Conservation (phyloP, 2,329 filamentous ascomycete genomes). For the Penicillium crustosum region DNA sequence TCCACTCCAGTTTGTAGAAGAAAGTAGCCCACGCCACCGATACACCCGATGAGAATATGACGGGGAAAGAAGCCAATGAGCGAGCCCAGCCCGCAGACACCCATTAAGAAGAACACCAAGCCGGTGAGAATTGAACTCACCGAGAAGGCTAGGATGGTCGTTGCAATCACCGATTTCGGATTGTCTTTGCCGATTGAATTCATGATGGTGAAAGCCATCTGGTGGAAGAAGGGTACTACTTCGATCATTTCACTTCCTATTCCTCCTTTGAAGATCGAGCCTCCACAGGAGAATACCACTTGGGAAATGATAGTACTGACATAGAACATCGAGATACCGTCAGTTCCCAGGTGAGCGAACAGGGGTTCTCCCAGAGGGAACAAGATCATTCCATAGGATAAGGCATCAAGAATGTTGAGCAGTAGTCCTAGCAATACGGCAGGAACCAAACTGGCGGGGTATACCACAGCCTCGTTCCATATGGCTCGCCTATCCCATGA, state of each 20-base stretch:
- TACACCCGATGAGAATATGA: slow-evolving; percentile 94
- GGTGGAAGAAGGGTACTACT: slow-evolving; percentile 97
- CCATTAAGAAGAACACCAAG: slow-evolving; percentile 86
- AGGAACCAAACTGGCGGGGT: slow-evolving; percentile 71
- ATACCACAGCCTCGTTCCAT: slow-evolving; percentile 63
- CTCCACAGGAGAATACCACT: slow-evolving; percentile 77
- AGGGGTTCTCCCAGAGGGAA: slow-evolving; percentile 87
- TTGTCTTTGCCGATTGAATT: slow-evolving; percentile 74
- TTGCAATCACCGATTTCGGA: slow-evolving; percentile 83
- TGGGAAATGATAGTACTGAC: slow-evolving; percentile 96
- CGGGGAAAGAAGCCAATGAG: slow-evolving; percentile 96
- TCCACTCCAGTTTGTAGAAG: slow-evolving; percentile 88
- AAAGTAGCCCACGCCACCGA: slow-evolving; percentile 96
- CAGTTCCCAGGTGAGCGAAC: slow-evolving; percentile 81
- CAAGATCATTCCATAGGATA: slow-evolving; percentile 95
- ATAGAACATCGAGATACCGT: slow-evolving; percentile 98
- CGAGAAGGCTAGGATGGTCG: slow-evolving; percentile 88
- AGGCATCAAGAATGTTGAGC: slow-evolving; percentile 87
- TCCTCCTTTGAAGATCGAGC: slow-evolving; percentile 85
- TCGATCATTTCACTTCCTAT: slow-evolving; percentile 98
- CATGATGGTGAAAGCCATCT: slow-evolving; percentile 91
- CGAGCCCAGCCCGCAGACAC: slow-evolving; percentile 80
- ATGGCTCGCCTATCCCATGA: slow-evolving; percentile 69
- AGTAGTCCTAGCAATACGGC: slow-evolving; percentile 85
- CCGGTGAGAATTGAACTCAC: slow-evolving; percentile 90